Percentiles rank a stretch among this genome's conserved stretches.
phyloP scores from a whole-genome alignment of 202 grass and related monocot species.

The Saccharum hybrid region DNA sequence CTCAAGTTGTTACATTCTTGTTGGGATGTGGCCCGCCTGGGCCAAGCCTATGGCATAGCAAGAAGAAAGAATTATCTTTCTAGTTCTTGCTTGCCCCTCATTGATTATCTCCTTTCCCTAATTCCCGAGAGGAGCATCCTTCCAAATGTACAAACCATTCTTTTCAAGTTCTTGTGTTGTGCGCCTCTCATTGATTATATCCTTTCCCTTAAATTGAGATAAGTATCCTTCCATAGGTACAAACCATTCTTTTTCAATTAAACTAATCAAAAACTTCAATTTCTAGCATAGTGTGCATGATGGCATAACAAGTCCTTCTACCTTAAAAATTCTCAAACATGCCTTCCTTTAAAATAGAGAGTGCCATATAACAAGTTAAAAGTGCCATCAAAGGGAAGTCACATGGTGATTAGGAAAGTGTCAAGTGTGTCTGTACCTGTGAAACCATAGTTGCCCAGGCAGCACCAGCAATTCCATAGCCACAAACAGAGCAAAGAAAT shows the following conservation, averaged over 20 bases:
- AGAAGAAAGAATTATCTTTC: background rate
- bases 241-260: background rate
- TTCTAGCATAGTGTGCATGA: slow-evolving; percentile 4
- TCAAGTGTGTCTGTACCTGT: slow-evolving; percentile 59
- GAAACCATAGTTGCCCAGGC: slow-evolving; percentile 99
- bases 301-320: background rate
- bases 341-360: background rate
- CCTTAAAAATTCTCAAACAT: background rate
- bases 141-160: background rate
- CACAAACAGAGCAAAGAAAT: slow-evolving; percentile 81
- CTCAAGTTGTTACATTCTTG: slow-evolving; percentile 24
- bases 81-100: background rate
- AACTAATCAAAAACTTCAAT: background rate
- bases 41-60: background rate
- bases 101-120: background rate
- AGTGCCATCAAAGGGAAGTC: slow-evolving; percentile 5
- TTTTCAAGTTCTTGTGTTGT: background rate
- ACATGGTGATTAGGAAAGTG: slow-evolving; percentile 8
- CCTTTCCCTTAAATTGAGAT: background rate
- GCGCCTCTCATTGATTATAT: background rate
- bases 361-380: slow-evolving; percentile 18
- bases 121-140: slow-evolving; percentile 1
- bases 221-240: background rate
- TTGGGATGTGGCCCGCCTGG: background rate
- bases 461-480: slow-evolving; percentile 93